A percentile compares a stretch with the other conserved stretches of the same genome.
phyloP scores from a whole-genome alignment of 345 rosid species.

The Trapa incisa region DNA sequence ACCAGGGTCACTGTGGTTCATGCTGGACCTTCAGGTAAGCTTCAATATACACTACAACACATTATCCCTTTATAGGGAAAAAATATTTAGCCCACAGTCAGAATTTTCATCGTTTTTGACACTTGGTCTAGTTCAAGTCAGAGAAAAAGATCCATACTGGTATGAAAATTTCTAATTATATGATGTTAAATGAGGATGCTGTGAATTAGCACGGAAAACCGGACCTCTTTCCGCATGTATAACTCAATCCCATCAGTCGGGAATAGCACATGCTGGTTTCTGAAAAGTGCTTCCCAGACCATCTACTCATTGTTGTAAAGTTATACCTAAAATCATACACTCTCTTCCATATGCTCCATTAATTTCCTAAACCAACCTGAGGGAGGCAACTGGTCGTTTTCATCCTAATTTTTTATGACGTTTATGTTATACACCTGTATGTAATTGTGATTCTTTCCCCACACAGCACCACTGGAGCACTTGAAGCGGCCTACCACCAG shows the following conservation, averaged over 20 bases:
- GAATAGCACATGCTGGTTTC: neutral
- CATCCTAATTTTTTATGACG: neutral
- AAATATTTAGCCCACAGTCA: neutral
- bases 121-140: neutral
- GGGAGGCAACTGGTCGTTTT: neutral
- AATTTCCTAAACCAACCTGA: neutral
- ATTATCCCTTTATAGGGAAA: neutral
- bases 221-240: neutral
- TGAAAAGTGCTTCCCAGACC: neutral
- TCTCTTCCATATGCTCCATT: neutral
- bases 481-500: conserved; percentile 96
- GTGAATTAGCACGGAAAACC: neutral
- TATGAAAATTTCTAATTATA: neutral
- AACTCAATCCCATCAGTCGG: neutral
- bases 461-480: conserved; percentile 90
- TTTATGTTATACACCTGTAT: neutral
- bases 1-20: conserved; percentile 92
- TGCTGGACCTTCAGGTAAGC: conserved; percentile 98
- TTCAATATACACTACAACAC: neutral
- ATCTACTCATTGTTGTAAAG: neutral
- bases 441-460: neutral
- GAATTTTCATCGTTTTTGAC: neutral
- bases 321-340: neutral
- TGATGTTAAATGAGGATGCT: no score
- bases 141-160: neutral